Evolutionary conservation across 768 basidiomycete genomes (phyloP).

Genomic region (Lactarius indigo): DNA sequence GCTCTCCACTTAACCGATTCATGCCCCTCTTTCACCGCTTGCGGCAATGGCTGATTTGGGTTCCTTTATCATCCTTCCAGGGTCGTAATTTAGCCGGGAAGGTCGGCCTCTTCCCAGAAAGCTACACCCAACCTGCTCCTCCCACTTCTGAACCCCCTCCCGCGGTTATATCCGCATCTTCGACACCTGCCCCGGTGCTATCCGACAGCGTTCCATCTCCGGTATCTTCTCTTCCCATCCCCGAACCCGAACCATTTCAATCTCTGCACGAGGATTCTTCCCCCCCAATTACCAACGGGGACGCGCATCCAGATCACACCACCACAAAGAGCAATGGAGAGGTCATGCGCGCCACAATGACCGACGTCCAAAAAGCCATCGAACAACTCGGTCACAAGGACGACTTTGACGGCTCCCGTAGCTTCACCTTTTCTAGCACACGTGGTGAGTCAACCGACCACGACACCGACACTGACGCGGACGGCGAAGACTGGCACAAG

Average conservation of each 20-base stretch:
- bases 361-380: constrained; percentile 87
- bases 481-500: constrained; percentile 62
- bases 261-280: constrained; percentile 42
- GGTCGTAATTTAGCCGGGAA: constrained; percentile 80
- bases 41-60: constrained; percentile 9
- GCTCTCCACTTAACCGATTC: neutral
- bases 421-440: constrained; percentile 76
- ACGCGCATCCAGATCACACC: neutral
- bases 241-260: constrained; percentile 34
- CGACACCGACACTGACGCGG: constrained; percentile 48
- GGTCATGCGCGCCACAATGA: constrained; percentile 85
- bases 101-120: constrained; percentile 87
- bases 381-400: constrained; percentile 71
- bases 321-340: constrained; percentile 37
- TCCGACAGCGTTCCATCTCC: neutral
- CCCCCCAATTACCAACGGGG: constrained; percentile 24
- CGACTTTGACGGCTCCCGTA: constrained; percentile 52
- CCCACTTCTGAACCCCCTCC: constrained; percentile 21
- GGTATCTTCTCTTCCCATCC: neutral
- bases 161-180: constrained; percentile 13
- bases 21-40: constrained; percentile 24
- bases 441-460: constrained; percentile 45
- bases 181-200: neutral
- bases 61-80: constrained; percentile 33
- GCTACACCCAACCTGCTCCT: constrained; percentile 57